Conservation (phyloP, 1,139 yeast species). For the Taiozyma sp. region DNA sequence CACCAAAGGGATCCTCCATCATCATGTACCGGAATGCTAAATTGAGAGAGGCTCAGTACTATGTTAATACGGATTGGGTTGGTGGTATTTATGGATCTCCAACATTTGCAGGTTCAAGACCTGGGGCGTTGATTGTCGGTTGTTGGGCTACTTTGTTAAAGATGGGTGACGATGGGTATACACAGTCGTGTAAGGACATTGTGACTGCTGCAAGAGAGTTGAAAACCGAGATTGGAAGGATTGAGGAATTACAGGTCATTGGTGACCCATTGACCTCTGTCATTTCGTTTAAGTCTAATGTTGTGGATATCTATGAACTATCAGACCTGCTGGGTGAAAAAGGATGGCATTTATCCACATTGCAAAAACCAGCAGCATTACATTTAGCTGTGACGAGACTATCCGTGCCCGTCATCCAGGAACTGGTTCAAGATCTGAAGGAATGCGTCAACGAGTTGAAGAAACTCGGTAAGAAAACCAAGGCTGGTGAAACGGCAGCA, state of each 20-base stretch:
- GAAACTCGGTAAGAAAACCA: slow-evolving; percentile 18
- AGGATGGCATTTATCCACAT: slow-evolving; percentile 89
- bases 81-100: slow-evolving; percentile 98
- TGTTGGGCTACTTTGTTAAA: slow-evolving; percentile 92
- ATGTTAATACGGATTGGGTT: slow-evolving; percentile 77
- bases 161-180: slow-evolving; percentile 79
- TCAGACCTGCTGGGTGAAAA: slow-evolving; percentile 59
- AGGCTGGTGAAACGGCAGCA: slow-evolving; percentile 65
- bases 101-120: slow-evolving; percentile 93
- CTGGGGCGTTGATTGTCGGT: slow-evolving; percentile 95
- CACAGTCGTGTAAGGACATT: slow-evolving; percentile 58
- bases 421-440: slow-evolving; percentile 52
- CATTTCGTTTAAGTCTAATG: slow-evolving; percentile 59
- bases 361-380: slow-evolving; percentile 86
- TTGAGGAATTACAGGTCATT: slow-evolving; percentile 55
- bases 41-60: slow-evolving; percentile 78
- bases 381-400: slow-evolving; percentile 84
- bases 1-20: slow-evolving; percentile 93
- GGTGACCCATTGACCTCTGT: slow-evolving; percentile 89
- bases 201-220: slow-evolving; percentile 58
- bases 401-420: slow-evolving; percentile 57
- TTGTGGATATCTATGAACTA: slow-evolving; percentile 63
- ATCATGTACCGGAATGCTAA: slow-evolving; percentile 75
- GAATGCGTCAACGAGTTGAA: slow-evolving; percentile 38
- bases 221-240: slow-evolving; percentile 42